phyloP scores from a whole-genome alignment of 1,284 basidiomycete genomes.

The Tremellales sp. region DNA sequence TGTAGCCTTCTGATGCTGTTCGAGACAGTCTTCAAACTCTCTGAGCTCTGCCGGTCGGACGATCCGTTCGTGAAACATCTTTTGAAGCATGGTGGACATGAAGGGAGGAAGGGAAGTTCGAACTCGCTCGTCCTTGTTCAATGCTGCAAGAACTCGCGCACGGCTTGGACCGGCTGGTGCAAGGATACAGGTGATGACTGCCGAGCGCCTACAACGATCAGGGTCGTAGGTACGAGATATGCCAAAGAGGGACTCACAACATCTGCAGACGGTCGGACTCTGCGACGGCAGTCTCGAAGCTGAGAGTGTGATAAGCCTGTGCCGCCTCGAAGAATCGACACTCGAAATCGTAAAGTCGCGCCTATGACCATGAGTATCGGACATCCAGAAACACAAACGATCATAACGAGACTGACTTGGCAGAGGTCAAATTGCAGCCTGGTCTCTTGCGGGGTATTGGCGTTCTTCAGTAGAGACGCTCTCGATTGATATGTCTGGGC shows the following conservation, averaged over 20 bases:
- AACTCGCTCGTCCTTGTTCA: conserved; percentile 91
- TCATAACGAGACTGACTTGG: conserved; percentile 50
- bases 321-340: conserved; percentile 95
- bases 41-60: conserved; percentile 82
- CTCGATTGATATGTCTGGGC: conserved; percentile 96
- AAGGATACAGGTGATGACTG: conserved; percentile 93
- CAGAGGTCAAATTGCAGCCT: conserved; percentile 78
- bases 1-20: conserved; percentile 86
- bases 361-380: conserved; percentile 54
- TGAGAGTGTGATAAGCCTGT: conserved; percentile 87
- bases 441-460: conserved; percentile 68
- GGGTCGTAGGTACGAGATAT: background rate
- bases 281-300: conserved; percentile 78
- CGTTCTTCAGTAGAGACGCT: conserved; percentile 82
- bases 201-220: conserved; percentile 61
- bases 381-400: background rate
- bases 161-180: conserved; percentile 95
- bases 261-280: conserved; percentile 83
- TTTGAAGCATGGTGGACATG: conserved; percentile 78
- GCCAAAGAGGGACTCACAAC: conserved; percentile 57
- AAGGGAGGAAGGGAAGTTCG: conserved; percentile 53
- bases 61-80: conserved; percentile 97
- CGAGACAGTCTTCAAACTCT: conserved; percentile 80
- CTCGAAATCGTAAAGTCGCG: conserved; percentile 85
- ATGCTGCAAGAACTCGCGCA: conserved; percentile 81